Evolutionary conservation across 139 green algal species (phyloP).

Genomic region (Astrephomene gubernaculifera): DNA sequence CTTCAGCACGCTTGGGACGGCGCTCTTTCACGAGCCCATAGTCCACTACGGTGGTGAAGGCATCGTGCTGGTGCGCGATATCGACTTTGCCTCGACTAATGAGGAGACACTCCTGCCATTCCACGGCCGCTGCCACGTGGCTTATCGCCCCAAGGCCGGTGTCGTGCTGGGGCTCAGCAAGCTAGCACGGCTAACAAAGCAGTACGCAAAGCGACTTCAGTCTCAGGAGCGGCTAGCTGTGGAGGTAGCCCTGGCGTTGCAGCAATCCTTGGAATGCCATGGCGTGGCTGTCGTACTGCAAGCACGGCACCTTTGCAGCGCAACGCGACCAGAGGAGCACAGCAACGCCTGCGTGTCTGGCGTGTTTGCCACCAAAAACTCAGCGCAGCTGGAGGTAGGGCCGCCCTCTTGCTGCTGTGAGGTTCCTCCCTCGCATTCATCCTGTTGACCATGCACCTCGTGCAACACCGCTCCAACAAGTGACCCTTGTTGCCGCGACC

Average conservation of each 20-base stretch:
- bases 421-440: too few relatives aligned
- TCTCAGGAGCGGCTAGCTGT: slow-evolving; percentile 73
- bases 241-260: slow-evolving; percentile 65
- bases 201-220: slow-evolving; percentile 82
- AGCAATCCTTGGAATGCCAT: slow-evolving; percentile 54
- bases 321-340: background rate
- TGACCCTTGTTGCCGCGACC: too few relatives aligned
- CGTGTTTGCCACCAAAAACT: slow-evolving; percentile 19
- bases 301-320: slow-evolving; percentile 69
- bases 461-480: too few relatives aligned
- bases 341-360: slow-evolving; percentile 35
- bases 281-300: slow-evolving; percentile 78
- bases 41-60: slow-evolving; percentile 62
- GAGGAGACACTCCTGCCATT: slow-evolving; percentile 91
- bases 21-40: slow-evolving; percentile 85
- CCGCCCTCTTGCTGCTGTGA: too few relatives aligned
- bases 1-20: slow-evolving; percentile 78
- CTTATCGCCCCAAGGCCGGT: slow-evolving; percentile 86
- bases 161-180: slow-evolving; percentile 90
- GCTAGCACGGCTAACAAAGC: slow-evolving; percentile 84
- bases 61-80: slow-evolving; percentile 92
- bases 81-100: slow-evolving; percentile 88
- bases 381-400: slow-evolving; percentile 3
- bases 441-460: too few relatives aligned
- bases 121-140: slow-evolving; percentile 90